Evolutionary conservation across 148 eudicot species (phyloP).

Genomic region (Vaccinium macrocarpon): DNA sequence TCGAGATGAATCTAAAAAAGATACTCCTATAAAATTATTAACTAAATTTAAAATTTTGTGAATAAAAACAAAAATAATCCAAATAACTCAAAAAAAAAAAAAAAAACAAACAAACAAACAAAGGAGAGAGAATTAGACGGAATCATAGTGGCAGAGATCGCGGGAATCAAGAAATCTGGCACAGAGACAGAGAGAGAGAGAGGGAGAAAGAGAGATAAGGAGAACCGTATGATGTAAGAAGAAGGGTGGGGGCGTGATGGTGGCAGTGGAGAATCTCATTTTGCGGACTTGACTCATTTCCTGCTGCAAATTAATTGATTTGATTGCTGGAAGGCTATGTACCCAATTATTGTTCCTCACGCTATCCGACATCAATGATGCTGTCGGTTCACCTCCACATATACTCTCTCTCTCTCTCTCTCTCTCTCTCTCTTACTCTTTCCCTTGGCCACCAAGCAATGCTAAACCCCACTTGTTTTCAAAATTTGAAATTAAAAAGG

Average conservation of each 20-base stretch:
- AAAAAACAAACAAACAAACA: no score
- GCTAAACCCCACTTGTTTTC: no score
- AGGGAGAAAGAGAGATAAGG: no score
- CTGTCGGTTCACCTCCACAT: conserved; percentile 13
- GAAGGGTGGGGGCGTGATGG: neutral
- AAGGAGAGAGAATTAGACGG: neutral
- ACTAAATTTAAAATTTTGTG: neutral
- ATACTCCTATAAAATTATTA: no score
- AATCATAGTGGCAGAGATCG: conserved; percentile 2
- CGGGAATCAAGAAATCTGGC: conserved; percentile 12
- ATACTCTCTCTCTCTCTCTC: no score
- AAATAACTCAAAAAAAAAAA: neutral
- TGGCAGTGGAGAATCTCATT: neutral
- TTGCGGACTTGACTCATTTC: neutral
- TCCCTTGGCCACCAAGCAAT: no score
- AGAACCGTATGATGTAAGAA: neutral
- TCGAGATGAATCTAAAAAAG: no score
- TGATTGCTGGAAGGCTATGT: neutral
- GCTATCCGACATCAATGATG: conserved; percentile 31
- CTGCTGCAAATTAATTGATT: neutral
- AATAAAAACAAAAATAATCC: no score
- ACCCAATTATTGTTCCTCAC: conserved; percentile 24
- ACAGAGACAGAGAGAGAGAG: neutral
- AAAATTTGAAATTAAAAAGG: no score
- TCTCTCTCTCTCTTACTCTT: no score